phyloP scores from a whole-genome alignment of 495 filamentous ascomycete species.

The Xylaria cubensis region DNA sequence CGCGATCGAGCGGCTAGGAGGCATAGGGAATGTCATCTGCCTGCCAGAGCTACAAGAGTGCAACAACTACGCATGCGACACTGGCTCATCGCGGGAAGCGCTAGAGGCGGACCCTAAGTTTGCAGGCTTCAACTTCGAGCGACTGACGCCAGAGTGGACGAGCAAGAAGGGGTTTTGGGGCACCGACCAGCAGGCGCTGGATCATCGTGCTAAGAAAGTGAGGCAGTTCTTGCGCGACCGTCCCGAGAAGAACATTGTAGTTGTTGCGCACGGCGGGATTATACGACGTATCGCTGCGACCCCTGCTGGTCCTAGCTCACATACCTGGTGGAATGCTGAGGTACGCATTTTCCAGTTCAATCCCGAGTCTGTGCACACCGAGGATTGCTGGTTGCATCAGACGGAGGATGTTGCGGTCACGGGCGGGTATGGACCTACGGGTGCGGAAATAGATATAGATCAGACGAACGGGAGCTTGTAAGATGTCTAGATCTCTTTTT shows the following conservation, averaged over 20 bases:
- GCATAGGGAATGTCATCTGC: conserved; percentile 26
- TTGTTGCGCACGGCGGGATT: conserved; percentile 65
- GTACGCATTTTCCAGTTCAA: conserved; percentile 65
- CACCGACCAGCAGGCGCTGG: conserved; percentile 25
- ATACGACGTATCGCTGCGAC: conserved; percentile 43
- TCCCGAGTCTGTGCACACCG: conserved; percentile 28
- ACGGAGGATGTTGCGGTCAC: conserved; percentile 24
- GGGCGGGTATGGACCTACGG: conserved; percentile 33
- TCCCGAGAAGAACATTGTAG: conserved; percentile 63
- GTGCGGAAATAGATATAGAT: conserved; percentile 34
- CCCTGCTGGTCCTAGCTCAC: conserved; percentile 45
- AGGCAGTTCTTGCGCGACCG: conserved; percentile 46
- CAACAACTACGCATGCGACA: conserved; percentile 48
- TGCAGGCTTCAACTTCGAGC: conserved; percentile 30
- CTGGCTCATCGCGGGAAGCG: conserved; percentile 34
- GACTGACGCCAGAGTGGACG: conserved; percentile 35
- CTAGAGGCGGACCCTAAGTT: conserved; percentile 37
- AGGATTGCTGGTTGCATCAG: conserved; percentile 35
- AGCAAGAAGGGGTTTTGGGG: conserved; percentile 35
- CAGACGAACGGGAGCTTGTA: conserved; percentile 25
- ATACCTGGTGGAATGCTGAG: conserved; percentile 60
- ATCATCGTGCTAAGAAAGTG: conserved; percentile 27
- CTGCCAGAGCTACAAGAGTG: conserved; percentile 43
- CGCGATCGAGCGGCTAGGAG: conserved; percentile 31
- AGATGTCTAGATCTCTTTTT: not conserved